Evolutionary conservation across 805 yeast genomes (phyloP).

Genomic region (Lipomyces mesembrius): DNA sequence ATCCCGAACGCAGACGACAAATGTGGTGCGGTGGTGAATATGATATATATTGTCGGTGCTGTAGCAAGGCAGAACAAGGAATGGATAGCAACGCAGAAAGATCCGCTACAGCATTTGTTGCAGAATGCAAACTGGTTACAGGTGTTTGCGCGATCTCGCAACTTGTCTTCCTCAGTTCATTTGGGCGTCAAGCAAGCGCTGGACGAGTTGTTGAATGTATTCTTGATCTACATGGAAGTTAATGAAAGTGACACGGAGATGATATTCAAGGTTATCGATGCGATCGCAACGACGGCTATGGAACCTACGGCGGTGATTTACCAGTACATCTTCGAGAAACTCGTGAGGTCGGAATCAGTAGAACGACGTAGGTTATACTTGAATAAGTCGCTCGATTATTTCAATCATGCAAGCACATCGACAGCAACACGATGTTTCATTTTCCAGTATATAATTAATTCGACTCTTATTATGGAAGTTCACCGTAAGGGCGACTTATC

Average conservation of each 20-base stretch:
- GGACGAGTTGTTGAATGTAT: conserved; percentile 60
- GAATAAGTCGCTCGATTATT: conserved; percentile 55
- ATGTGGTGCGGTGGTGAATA: conserved; percentile 64
- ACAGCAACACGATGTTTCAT: conserved; percentile 63
- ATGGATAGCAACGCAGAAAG: conserved; percentile 64
- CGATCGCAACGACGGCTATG: conserved; percentile 53
- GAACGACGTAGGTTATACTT: conserved; percentile 58
- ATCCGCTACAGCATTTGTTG: conserved; percentile 39
- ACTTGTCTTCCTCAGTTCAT: conserved; percentile 62
- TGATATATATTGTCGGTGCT: conserved; percentile 66
- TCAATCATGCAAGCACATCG: conserved; percentile 52
- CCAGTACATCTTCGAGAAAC: conserved; percentile 59
- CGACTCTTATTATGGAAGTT: conserved; percentile 66
- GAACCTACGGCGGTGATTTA: conserved; percentile 56
- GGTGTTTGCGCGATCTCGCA: conserved; percentile 53
- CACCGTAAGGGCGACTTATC: conserved; percentile 54
- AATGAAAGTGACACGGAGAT: conserved; percentile 47
- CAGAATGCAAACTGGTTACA: conserved; percentile 44
- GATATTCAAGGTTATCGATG: conserved; percentile 51
- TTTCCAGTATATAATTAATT: conserved; percentile 65
- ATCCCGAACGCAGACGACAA: conserved; percentile 60
- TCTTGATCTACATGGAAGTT: conserved; percentile 48
- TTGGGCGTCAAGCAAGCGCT: conserved; percentile 75
- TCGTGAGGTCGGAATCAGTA: conserved; percentile 58
- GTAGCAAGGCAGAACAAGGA: conserved; percentile 53